These are phyloP conservation scores for Xylaria sp. DNA, from an alignment of 2,329 filamentous ascomycete genomes.

Conservation along the genomic window DNA sequence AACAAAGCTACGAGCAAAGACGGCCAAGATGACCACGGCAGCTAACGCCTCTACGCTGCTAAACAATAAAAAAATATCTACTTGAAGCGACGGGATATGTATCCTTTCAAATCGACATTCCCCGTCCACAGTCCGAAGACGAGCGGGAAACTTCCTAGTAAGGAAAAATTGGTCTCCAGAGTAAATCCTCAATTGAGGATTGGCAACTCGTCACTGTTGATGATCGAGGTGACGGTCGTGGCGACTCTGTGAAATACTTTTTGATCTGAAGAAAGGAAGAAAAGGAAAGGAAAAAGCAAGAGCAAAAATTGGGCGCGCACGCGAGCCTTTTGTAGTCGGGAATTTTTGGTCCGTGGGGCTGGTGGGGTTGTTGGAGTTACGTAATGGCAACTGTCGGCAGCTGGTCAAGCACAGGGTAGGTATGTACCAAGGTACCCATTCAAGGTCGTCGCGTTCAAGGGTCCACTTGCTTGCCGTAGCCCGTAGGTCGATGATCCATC, in stretches of 20 bases:
- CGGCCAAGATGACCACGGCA: neutral
- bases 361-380: constrained; percentile 8
- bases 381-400: neutral
- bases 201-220: constrained; percentile 60
- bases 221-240: constrained; percentile 55
- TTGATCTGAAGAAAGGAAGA: constrained; percentile 52
- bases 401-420: neutral
- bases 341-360: neutral
- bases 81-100: constrained; percentile 31
- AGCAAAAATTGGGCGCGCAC: neutral
- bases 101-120: constrained; percentile 58
- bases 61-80: neutral
- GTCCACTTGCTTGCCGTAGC: neutral
- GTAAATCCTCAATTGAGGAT: constrained; percentile 40
- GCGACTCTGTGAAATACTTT: constrained; percentile 56
- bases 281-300: constrained; percentile 30
- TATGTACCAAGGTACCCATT: neutral
- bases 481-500: neutral
- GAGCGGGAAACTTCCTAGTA: constrained; percentile 59
- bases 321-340: constrained; percentile 24
- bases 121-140: constrained; percentile 45
- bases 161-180: constrained; percentile 54
- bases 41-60: neutral
- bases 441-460: neutral
- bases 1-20: too few relatives aligned